Evolutionary conservation across 441 rosid genomes (phyloP).

Genomic region (Corymbia calophylla): DNA sequence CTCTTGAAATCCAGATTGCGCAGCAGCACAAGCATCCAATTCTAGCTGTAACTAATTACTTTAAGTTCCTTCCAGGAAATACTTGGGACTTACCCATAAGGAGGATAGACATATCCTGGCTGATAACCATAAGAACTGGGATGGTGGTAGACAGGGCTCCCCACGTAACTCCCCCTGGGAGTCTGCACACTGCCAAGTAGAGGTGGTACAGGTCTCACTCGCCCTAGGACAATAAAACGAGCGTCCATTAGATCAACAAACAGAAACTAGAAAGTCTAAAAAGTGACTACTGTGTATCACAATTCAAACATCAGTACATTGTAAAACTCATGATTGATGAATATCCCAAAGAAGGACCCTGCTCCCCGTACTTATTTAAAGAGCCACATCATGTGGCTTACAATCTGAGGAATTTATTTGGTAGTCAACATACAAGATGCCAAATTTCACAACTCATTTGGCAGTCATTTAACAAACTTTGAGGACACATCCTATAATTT

Average conservation of each 20-base stretch:
- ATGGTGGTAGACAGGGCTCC: conserved; percentile 1
- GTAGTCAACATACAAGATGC: neutral
- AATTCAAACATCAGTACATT: neutral
- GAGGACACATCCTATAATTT: neutral
- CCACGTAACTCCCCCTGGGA: conserved; percentile 1
- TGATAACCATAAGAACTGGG: conserved; percentile 9
- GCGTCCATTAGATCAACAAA: neutral
- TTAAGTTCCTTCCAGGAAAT: neutral
- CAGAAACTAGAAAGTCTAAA: neutral
- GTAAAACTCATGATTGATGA: neutral
- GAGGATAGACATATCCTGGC: conserved; percentile 12
- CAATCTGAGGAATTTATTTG: neutral
- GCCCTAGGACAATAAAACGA: neutral
- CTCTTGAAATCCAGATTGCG: neutral
- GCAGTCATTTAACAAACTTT: neutral
- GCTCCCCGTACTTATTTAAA: neutral
- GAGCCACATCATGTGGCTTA: neutral
- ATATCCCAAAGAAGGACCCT: neutral
- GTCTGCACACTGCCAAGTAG: conserved; percentile 1
- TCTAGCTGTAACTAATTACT: neutral
- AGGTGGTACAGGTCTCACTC: conserved; percentile 4
- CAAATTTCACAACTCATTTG: neutral
- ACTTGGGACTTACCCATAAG: conserved; percentile 8
- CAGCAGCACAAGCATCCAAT: neutral
- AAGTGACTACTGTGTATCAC: neutral